Base-by-base conservation (phyloP, 2,329 filamentous ascomycete species). In the Tolypocladium endophyticum region DNA sequence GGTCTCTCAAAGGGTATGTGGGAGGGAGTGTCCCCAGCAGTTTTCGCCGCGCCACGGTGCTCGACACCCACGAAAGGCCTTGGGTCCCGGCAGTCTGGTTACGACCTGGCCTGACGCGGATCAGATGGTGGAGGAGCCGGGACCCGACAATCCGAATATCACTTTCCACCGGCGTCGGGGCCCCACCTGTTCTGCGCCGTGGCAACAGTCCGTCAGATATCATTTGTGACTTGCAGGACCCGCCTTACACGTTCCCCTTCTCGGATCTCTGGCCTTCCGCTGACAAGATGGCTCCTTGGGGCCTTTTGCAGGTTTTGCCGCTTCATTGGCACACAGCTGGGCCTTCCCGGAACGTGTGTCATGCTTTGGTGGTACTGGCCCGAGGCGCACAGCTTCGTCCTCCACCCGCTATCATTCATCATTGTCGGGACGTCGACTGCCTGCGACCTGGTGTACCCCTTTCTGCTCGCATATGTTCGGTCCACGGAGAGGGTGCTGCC, bases 351-450 rank as follows among this genome's bases (percentile, higher is more conserved):
- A 14, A 70, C 69, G 52, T 76, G 74, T 58, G 67, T 67, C 11
- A 63, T 79, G 52, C 66, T 77, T n/a, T 80, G 77, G 77, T 79
- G 74, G 70, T 74, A 74, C 63, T 81, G 79, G 79, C 78, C 77
- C 3, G 79, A 81, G 59, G 76, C 78, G 1, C 76, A 81, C 64
- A 73, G 72, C 14, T 82, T 79, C 64, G 74, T 78, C 36, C 68
- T 73, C 56, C 74, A 73, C 38, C 77, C 76, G 0, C 66, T 79
- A 5, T 74, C 72, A 0, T 53, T 79, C 4, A 74, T 80, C 60
- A 64, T 81, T 18, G 72, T 72, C 61, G 73, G 70, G 0, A 72
- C 73, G 0, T 73, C 72, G 18, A 58, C 77, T 2, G 53, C 74
- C 20, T 77, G 74, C 55, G 79, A 82, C 62, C 41, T 78, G 16